Percentiles rank a stretch among this genome's conserved stretches.
These are phyloP conservation scores for Acacia pycnantha DNA, from an alignment of 331 rosid genomes.

Conservation along the genomic window DNA sequence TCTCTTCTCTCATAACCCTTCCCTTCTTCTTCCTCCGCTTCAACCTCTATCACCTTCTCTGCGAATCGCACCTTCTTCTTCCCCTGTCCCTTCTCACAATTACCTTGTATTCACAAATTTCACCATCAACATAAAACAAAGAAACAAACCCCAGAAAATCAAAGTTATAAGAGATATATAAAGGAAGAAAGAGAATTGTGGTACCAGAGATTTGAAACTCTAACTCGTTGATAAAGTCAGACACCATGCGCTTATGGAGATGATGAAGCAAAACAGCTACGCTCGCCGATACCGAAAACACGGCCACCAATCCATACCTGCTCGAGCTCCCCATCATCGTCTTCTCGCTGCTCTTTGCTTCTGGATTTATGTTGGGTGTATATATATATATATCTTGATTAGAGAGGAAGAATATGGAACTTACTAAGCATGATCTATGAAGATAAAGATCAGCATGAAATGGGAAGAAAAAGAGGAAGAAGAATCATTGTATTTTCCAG, in stretches of 20 bases:
- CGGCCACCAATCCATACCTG: conserved; percentile 74
- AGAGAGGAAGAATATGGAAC: neutral
- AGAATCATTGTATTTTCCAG: neutral
- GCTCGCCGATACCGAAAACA: conserved; percentile 78
- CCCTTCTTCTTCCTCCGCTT: conserved; percentile 28
- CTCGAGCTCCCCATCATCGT: conserved; percentile 49
- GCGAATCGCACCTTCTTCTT: conserved; percentile 77
- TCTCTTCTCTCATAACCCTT: neutral
- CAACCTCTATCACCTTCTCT: conserved; percentile 41
- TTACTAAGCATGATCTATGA: neutral
- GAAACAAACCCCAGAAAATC: neutral
- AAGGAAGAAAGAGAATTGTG: neutral
- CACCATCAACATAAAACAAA: neutral
- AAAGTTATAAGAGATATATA: neutral
- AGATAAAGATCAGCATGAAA: neutral
- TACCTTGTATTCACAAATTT: neutral
- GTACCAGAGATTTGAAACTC: conserved; percentile 47
- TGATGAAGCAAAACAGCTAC: conserved; percentile 66
- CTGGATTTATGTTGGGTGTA: neutral
- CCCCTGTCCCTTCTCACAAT: conserved; percentile 29
- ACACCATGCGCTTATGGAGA: conserved; percentile 67
- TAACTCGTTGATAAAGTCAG: conserved; percentile 68
- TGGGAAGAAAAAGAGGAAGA: neutral
- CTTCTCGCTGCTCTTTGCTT: neutral
- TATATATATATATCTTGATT: conserved; percentile 15